phyloP scores from a whole-genome alignment of 345 rosid genomes.

The Theobroma cacao region DNA sequence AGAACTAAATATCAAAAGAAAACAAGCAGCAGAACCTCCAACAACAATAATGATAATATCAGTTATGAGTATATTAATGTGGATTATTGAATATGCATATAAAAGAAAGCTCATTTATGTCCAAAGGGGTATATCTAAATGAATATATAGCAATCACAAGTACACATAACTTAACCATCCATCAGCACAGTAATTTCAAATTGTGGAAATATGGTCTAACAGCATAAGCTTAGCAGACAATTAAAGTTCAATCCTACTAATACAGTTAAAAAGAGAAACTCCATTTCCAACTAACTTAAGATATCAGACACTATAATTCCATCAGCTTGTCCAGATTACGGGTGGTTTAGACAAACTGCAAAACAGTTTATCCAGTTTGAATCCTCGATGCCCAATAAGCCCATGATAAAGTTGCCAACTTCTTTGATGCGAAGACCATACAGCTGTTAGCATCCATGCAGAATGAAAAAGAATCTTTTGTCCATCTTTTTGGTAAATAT shows the following conservation, averaged over 20 bases:
- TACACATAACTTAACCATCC: background rate
- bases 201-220: background rate
- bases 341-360: background rate
- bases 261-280: background rate
- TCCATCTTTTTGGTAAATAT: background rate
- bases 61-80: background rate
- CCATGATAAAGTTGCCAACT: background rate
- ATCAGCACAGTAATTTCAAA: background rate
- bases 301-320: background rate
- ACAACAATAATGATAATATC: background rate
- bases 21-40: background rate
- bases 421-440: background rate
- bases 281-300: background rate
- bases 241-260: background rate
- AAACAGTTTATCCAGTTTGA: background rate
- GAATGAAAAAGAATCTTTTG: background rate
- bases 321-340: background rate
- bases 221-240: background rate
- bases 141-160: background rate
- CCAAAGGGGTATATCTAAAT: background rate
- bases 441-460: background rate
- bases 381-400: background rate
- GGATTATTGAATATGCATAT: background rate
- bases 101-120: background rate
- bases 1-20: constrained; percentile 5